Evolutionary conservation across 2,329 filamentous ascomycete species (phyloP).

Genomic region (Helminthosporium solani): DNA sequence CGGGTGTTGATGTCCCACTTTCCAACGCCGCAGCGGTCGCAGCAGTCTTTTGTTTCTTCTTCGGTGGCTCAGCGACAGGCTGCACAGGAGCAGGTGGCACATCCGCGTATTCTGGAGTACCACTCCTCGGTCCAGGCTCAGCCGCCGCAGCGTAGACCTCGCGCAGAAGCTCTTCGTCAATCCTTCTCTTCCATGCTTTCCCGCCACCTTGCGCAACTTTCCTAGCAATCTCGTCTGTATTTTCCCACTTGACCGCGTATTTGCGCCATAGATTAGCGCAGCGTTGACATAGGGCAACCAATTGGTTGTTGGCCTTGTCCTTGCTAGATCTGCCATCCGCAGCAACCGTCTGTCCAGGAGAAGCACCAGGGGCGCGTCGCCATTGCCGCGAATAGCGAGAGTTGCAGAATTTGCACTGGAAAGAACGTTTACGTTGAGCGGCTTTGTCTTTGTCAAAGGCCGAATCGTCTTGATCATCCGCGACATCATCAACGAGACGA

Average conservation of each 20-base stretch:
- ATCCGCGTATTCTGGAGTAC: constrained; percentile 31
- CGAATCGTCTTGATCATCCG: constrained; percentile 89
- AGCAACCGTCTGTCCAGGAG: constrained; percentile 68
- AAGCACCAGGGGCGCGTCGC: constrained; percentile 80
- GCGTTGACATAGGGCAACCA: constrained; percentile 82
- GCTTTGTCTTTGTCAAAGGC: constrained; percentile 93
- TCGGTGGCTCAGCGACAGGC: constrained; percentile 51
- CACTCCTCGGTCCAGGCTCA: constrained; percentile 29
- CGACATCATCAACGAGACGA: constrained; percentile 88
- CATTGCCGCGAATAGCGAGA: constrained; percentile 81
- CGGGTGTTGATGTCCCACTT: constrained; percentile 48
- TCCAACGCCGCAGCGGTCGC: constrained; percentile 46
- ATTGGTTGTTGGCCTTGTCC: constrained; percentile 73
- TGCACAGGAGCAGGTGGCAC: constrained; percentile 25
- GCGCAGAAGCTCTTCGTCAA: constrained; percentile 89
- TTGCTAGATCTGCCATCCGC: constrained; percentile 73
- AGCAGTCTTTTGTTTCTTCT: constrained; percentile 60
- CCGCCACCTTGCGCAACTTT: constrained; percentile 79
- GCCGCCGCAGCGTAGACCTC: constrained; percentile 52
- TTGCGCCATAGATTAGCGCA: constrained; percentile 94
- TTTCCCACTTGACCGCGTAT: constrained; percentile 94
- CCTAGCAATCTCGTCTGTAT: constrained; percentile 85
- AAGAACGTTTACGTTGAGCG: constrained; percentile 71
- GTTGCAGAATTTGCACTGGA: constrained; percentile 91
- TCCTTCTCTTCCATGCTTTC: constrained; percentile 80